Conservation (phyloP, 73 alveolate genomes). For the Strombidium stylifer region DNA sequence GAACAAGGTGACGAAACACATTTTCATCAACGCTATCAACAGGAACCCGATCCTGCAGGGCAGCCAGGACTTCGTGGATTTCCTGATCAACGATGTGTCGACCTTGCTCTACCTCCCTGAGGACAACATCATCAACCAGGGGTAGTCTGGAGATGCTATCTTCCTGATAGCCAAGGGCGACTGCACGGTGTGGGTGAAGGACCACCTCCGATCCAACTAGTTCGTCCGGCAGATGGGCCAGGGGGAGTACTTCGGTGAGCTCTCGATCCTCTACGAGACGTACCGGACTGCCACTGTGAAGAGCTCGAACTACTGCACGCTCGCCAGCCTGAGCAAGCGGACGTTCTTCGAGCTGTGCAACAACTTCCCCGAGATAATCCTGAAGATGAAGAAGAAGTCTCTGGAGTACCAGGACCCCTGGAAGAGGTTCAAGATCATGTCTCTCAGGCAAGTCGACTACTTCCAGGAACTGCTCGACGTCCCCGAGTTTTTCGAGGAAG, state of each 20-base stretch:
- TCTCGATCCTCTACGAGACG: conserved; percentile 67
- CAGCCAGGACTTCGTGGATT: too few species aligned
- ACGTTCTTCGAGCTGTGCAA: conserved; percentile 34
- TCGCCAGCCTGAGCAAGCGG: conserved; percentile 40
- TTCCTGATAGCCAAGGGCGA: too few species aligned
- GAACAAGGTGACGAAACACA: too few species aligned
- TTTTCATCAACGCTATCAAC: too few species aligned
- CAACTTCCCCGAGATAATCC: conserved; percentile 36
- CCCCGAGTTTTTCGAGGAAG: conserved; percentile 11
- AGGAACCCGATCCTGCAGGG: too few species aligned
- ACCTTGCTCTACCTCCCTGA: too few species aligned
- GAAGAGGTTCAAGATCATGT: conserved; percentile 10
- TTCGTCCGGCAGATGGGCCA: conserved; percentile 27
- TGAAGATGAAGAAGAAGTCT: conserved; percentile 19
- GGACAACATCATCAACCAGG: too few species aligned
- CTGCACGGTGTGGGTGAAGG: too few species aligned
- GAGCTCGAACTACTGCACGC: conserved; percentile 68
- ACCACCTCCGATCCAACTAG: too few species aligned
- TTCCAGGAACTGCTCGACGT: not conserved
- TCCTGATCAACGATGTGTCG: too few species aligned
- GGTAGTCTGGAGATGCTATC: too few species aligned
- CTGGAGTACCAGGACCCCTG: conserved; percentile 29
- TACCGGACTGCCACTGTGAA: conserved; percentile 80
- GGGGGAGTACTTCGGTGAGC: conserved; percentile 79
- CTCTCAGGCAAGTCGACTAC: not conserved